Evolutionary conservation across 306 rosid species (phyloP), one percentile per base, ranked within the genome.

Genomic region (Ziziphus jujuba): DNA sequence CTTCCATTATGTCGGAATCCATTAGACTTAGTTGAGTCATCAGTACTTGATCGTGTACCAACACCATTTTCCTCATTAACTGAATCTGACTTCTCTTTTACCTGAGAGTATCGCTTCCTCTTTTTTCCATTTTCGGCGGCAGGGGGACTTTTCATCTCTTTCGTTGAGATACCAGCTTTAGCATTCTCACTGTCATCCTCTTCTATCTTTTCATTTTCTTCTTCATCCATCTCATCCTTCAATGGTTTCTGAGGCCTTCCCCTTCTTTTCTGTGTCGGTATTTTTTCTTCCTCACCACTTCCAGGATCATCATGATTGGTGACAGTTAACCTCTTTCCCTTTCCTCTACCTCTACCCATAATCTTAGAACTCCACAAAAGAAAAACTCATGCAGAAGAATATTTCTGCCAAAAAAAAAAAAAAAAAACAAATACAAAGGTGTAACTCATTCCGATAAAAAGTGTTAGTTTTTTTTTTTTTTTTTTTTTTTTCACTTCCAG

Each of bases 1-100:
- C 97, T 91, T 72, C 93, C 93, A 63, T 79, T 86, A 59, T 86
- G 92, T 68, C 97, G 84, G 66, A 91, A 88, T 64, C 97, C 87
- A 52, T 72, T 78, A 10, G 84, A 79, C 60, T 76, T 75, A 6
- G 77, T 72, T 22, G 81, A 75, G 58, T 75, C 80, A 57, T 78
- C 84, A 2, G 76, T 72, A 66, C 71, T 64, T 31, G 84, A 73
- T 59, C 72, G 54, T 17, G 75, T 77, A 11, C 74, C 83, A 20
- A 17, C 65, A 13, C 83, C 80, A 9, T 71, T 82, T 58, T 78
- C 86, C 25, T 82, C 86, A 59, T 82, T 78, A 40, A 59, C 80
- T 2, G 78, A 69, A 53, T 82, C 80, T 0, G 68, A 49, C 69
- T 74, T 82, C 61, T 82, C 86, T 66, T 82, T 78, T 45, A 62